A percentile compares a stretch with the other conserved stretches of the same genome.
phyloP scores from a whole-genome alignment of 164 flowering plant genomes.

The Amborella trichopoda region DNA sequence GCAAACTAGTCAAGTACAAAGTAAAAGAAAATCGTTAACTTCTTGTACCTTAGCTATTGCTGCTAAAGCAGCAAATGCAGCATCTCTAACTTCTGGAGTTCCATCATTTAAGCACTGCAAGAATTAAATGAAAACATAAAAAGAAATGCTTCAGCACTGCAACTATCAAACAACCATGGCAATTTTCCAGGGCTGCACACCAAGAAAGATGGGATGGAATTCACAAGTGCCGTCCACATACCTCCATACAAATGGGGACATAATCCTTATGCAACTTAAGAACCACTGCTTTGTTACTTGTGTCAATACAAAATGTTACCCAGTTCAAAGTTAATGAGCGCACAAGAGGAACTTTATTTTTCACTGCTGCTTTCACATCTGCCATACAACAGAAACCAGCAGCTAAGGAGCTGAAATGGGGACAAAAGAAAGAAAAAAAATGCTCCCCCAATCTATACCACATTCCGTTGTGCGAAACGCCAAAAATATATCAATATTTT shows the following conservation, averaged over 20 bases:
- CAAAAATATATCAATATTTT: no score
- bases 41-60: slow-evolving; percentile 83
- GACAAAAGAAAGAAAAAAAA: background rate
- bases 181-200: no score
- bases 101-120: slow-evolving; percentile 89
- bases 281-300: slow-evolving; percentile 72
- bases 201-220: background rate
- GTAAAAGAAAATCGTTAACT: background rate
- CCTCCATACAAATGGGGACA: slow-evolving; percentile 98
- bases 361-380: slow-evolving; percentile 80
- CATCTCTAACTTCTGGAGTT: slow-evolving; percentile 98
- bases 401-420: background rate
- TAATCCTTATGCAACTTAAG: slow-evolving; percentile 94
- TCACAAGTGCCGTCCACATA: slow-evolving; percentile 20
- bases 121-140: slow-evolving; percentile 2
- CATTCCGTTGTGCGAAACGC: no score
- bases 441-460: background rate
- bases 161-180: no score
- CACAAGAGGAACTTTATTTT: slow-evolving; percentile 97
- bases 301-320: slow-evolving; percentile 91
- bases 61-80: slow-evolving; percentile 87
- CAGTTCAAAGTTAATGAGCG: slow-evolving; percentile 89
- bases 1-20: no score
- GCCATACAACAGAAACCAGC: slow-evolving; percentile 14
- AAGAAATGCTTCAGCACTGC: no score